Evolutionary conservation across 495 filamentous ascomycete genomes (phyloP), one percentile per base, ranked within the genome.

Genomic region (Xylaria venustula): DNA sequence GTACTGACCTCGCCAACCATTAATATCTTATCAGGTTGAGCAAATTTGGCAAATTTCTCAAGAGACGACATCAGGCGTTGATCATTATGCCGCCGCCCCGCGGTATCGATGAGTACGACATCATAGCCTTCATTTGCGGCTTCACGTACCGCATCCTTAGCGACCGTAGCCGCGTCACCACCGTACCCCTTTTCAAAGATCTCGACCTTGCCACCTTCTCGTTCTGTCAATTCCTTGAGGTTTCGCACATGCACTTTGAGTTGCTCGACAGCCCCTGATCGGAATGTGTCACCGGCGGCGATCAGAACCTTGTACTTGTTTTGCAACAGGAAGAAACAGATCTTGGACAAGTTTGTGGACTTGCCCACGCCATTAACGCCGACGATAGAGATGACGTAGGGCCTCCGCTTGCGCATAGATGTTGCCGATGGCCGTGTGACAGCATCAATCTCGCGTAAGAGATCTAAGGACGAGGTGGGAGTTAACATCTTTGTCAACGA

Each of bases 281-380:
- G 90, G 83, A 98, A 98, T 9, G 94, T 98, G 73, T 98, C 94
- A 65, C 90, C 96, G 14, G 95, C 94, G 1, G 91, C 94, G 67
- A 98, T 90, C 50, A 98, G 83, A n/a, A 98, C 90, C 63, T 89
- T 88, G 77, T 93, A 95, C 69, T 92, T 90, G 77, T 98, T 98
- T 72, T 98, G 95, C 22, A 98, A 81, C 11, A 98, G 82, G 79
- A 98, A 97, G 77, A 93, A 98, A 72, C 90, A 93, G 61, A 98
- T 94, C 75, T 98, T 98, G 70, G 90, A 91, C 17, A 98, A 77
- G 64, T 96, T 98, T 19, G 94, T 98, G 7, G 91, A 96, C 75
- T 98, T 98, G 69, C 94, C 94, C 48, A 98, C 94, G 23, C 94
- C 94, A 68, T 98, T 98, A 66, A 98, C 94, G 54, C 94, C 94